Evolutionary conservation across 805 yeast species (phyloP).

Genomic region (Wickerhamomyces queroliae): DNA sequence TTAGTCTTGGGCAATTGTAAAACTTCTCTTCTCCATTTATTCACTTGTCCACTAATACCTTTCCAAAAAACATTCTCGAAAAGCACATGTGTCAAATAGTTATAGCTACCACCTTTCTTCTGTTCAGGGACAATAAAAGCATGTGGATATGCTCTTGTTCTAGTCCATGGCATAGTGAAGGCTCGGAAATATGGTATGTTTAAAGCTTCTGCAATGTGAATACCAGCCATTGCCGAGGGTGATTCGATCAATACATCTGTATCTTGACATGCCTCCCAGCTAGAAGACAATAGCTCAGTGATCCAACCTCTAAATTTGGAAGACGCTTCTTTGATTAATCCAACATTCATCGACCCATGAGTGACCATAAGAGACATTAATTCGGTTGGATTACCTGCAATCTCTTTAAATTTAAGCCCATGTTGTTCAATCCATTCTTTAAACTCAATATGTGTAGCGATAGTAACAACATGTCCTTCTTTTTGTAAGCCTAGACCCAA

Average conservation of each 20-base stretch:
- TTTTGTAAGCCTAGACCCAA: constrained; percentile 69
- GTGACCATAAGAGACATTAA: constrained; percentile 89
- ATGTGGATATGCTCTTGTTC: constrained; percentile 94
- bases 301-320: constrained; percentile 81
- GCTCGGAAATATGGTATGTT: constrained; percentile 90
- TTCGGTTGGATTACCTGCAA: constrained; percentile 93
- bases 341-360: constrained; percentile 81
- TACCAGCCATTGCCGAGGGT: constrained; percentile 95
- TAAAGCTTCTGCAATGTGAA: constrained; percentile 91
- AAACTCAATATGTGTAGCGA: constrained; percentile 85
- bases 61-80: constrained; percentile 93
- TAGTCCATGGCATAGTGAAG: constrained; percentile 98
- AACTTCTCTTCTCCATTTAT: constrained; percentile 74
- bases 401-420: constrained; percentile 61
- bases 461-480: constrained; percentile 82
- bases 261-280: constrained; percentile 84
- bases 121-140: constrained; percentile 94
- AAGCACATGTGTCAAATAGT: constrained; percentile 86
- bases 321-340: constrained; percentile 79
- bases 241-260: constrained; percentile 85
- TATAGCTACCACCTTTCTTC: constrained; percentile 88
- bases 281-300: constrained; percentile 55
- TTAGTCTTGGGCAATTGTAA: constrained; percentile 65
- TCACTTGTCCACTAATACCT: constrained; percentile 82
- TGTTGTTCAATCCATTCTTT: constrained; percentile 63